phyloP scores from a whole-genome alignment of 305 asterid species.

The Fraxinus nigra region DNA sequence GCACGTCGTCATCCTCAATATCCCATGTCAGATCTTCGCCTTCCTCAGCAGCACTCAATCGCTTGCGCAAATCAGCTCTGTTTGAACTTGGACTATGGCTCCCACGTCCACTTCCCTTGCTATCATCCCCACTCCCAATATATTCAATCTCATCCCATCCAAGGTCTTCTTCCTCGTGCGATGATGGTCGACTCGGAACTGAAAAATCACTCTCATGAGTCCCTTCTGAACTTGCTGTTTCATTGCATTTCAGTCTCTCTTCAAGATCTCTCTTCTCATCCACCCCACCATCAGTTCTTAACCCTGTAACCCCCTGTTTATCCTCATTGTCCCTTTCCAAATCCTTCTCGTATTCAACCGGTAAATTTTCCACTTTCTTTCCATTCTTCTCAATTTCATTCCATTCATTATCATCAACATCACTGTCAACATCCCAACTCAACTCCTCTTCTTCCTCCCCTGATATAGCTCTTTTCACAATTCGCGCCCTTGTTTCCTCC shows the following conservation, averaged over 20 bases:
- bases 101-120: conserved; percentile 30
- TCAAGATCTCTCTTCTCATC: conserved; percentile 36
- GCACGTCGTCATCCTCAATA: conserved; percentile 54
- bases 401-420: conserved; percentile 36
- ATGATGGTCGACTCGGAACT: conserved; percentile 59
- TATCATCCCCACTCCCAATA: conserved; percentile 60
- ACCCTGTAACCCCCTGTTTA: conserved; percentile 35
- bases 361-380: conserved; percentile 30
- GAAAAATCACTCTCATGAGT: conserved; percentile 76
- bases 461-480: conserved; percentile 58
- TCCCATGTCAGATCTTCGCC: conserved; percentile 83
- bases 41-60: conserved; percentile 48
- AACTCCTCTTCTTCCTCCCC: conserved; percentile 75
- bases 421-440: conserved; percentile 82
- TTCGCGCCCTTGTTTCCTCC: conserved; percentile 61
- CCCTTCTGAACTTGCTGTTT: conserved; percentile 63
- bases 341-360: conserved; percentile 23
- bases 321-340: conserved; percentile 23
- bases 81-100: conserved; percentile 23
- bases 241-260: conserved; percentile 31
- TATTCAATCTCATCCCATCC: conserved; percentile 95
- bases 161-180: conserved; percentile 62
- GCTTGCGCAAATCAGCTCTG: conserved; percentile 40
- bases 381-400: conserved; percentile 34
- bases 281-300: conserved; percentile 30